These are phyloP conservation scores for Pseudopithomyces chartarum DNA, from an alignment of 2,329 filamentous ascomycete genomes.

Conservation along the genomic window DNA sequence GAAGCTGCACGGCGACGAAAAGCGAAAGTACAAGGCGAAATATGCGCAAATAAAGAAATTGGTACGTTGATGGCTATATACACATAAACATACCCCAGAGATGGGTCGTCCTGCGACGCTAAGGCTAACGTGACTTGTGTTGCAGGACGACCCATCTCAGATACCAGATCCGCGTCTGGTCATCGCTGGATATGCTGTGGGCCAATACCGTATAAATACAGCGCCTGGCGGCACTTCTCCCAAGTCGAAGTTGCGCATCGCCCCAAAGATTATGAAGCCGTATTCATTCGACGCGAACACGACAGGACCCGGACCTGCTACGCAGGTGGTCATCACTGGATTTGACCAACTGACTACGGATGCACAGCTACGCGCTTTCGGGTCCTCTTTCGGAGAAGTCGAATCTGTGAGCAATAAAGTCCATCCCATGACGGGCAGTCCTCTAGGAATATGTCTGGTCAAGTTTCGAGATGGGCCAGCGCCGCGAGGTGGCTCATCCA, in stretches of 20 bases:
- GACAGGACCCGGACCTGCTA: slow-evolving; percentile 86
- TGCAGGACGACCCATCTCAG: slow-evolving; percentile 77
- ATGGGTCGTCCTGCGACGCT: slow-evolving; percentile 48
- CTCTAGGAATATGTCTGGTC: slow-evolving; percentile 90
- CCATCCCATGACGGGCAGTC: slow-evolving; percentile 91
- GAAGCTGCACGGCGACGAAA: slow-evolving; percentile 22
- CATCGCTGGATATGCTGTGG: slow-evolving; percentile 64
- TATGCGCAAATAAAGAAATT: slow-evolving; percentile 40
- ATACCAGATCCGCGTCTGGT: slow-evolving; percentile 81
- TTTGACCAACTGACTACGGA: slow-evolving; percentile 90
- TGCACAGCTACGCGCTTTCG: slow-evolving; percentile 74
- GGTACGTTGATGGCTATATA: slow-evolving; percentile 42
- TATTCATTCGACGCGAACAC: slow-evolving; percentile 82
- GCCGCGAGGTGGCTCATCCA: slow-evolving; percentile 56
- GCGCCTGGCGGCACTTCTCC: slow-evolving; percentile 58
- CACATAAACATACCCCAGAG: slow-evolving; percentile 22
- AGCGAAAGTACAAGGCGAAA: slow-evolving; percentile 58
- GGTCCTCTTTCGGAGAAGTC: slow-evolving; percentile 84
- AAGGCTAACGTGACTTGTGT: slow-evolving; percentile 50
- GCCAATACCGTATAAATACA: slow-evolving; percentile 53
- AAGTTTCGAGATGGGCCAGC: slow-evolving; percentile 75
- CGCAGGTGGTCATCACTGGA: slow-evolving; percentile 91
- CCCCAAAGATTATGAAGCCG: slow-evolving; percentile 79
- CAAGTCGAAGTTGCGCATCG: slow-evolving; percentile 72
- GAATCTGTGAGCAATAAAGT: slow-evolving; percentile 91